A percentile compares a stretch with the other conserved stretches of the same genome.
Conservation (phyloP, 352 stramenopile species). For the Globisporangium cylindrosporum region DNA sequence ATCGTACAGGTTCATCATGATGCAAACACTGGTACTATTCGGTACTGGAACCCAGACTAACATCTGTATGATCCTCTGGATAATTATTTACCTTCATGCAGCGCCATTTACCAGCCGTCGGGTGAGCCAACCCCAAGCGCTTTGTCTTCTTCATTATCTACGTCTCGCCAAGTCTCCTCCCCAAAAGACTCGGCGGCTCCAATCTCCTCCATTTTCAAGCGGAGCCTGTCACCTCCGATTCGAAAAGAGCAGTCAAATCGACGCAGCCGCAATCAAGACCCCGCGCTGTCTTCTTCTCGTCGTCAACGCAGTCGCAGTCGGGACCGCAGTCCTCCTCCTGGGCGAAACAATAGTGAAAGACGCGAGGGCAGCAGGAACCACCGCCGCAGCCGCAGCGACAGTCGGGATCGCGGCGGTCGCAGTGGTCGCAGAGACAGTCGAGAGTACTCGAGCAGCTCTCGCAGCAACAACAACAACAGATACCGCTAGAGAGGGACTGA, state of each 20-base stretch:
- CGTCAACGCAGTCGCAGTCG: constrained; percentile 21
- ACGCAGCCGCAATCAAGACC: constrained; percentile 24
- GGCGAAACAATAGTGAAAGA: not conserved
- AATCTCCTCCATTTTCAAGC: constrained; percentile 12
- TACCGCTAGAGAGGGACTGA: constrained; percentile 2
- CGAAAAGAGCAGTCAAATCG: constrained; percentile 25
- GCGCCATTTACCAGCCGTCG: constrained; percentile 46
- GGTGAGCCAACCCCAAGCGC: not conserved
- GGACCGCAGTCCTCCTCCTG: constrained; percentile 25
- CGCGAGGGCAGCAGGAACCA: not conserved
- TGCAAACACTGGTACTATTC: not conserved
- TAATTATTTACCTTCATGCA: constrained; percentile 9
- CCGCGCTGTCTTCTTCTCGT: not conserved
- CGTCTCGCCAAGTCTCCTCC: not conserved
- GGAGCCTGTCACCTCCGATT: constrained; percentile 16
- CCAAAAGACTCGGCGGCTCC: constrained; percentile 1
- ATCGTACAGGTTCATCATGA: constrained; percentile 57
- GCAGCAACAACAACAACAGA: constrained; percentile 1
- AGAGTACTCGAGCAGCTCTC: constrained; percentile 8
- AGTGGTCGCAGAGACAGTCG: constrained; percentile 19
- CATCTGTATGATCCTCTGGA: not conserved
- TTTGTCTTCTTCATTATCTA: not conserved
- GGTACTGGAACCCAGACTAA: not conserved
- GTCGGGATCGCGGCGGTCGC: constrained; percentile 18
- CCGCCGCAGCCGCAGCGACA: constrained; percentile 24